phyloP scores from a whole-genome alignment of 1,284 basidiomycete genomes.

The Cutaneotrichosporon cyanovorans region DNA sequence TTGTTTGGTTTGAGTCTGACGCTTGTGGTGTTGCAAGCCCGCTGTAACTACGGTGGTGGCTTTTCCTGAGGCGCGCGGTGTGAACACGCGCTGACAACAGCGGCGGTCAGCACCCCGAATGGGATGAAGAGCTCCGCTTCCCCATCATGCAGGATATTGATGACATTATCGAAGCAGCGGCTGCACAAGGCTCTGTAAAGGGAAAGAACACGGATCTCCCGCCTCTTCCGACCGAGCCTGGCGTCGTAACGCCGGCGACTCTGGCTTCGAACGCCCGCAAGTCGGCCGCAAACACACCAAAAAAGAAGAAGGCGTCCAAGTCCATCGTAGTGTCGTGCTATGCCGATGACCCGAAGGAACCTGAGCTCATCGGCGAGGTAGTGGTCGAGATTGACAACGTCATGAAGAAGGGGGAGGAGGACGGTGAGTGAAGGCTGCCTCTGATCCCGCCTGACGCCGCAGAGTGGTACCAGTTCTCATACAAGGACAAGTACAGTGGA shows the following conservation, averaged over 20 bases:
- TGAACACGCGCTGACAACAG: constrained; percentile 35
- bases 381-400: constrained; percentile 82
- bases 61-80: too few relatives aligned
- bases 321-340: constrained; percentile 77
- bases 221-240: constrained; percentile 14
- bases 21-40: too few relatives aligned
- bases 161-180: constrained; percentile 54
- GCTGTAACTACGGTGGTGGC: too few relatives aligned
- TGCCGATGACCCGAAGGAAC: constrained; percentile 90
- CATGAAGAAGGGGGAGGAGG: constrained; percentile 88
- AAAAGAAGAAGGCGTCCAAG: constrained; percentile 47
- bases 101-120: constrained; percentile 95
- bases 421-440: constrained; percentile 57
- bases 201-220: constrained; percentile 7
- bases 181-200: constrained; percentile 48
- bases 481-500: constrained; percentile 87
- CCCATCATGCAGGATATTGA: constrained; percentile 74
- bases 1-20: background rate
- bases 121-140: constrained; percentile 98
- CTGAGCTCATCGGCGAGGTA: constrained; percentile 89
- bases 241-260: constrained; percentile 46
- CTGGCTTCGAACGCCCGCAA: constrained; percentile 48
- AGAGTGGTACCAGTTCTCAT: constrained; percentile 90
- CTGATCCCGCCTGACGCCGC: too few relatives aligned
- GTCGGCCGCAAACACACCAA: constrained; percentile 23